Base-by-base conservation (phyloP, 176 grass and related monocot genomes). In the Aegilops longissima region DNA sequence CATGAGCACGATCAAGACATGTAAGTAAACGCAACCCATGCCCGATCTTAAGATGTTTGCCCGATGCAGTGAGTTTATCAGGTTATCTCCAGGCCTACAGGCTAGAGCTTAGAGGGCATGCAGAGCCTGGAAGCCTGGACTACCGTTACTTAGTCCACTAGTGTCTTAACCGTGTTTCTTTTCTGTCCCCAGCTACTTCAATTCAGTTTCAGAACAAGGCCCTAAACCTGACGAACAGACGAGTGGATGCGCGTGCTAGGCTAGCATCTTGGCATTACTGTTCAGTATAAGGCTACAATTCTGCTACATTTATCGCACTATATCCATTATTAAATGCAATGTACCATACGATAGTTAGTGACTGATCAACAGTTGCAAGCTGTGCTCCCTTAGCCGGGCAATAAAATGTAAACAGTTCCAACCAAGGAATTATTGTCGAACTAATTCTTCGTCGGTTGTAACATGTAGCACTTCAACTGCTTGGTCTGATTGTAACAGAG, bases 1-100 rank as follows among this genome's bases (percentile, higher is more conserved):
- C 89, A 90, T 29, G 97, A 94, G 73, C 90, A 86, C 64, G 91
- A 97, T 27, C 92, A 93, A 73, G 97, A 99, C 87, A 99, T 99
- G 97, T 99, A 89, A 94, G 97, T 93, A 23, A 49, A 66, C 12
- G 20, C 33, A 87, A 49, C 3, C 6, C 74, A 27, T 64, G 38
- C 8, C 5, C 16, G 51, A 18, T 78, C 24, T 12, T 73, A 29
- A 27, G 39, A 52, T 4, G 8, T 23, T 54, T 75, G 63, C 39
- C 70, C 18, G 24, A 51, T 58, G 20, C 77, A 23, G 58, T 54
- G 62, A 2, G 58, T 30, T 56, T 56, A 7, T 80, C 39, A 84
- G 16, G 5, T 73, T 21, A 80, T 78, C 72, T 17, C 66, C 18
- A 6, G 13, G 49, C 14, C 49, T 17, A 17, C 1, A 52, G 5